Percentiles rank a stretch among this genome's conserved stretches.
Evolutionary conservation across 805 yeast species (phyloP).

Genomic region (Starmerella asiatica): DNA sequence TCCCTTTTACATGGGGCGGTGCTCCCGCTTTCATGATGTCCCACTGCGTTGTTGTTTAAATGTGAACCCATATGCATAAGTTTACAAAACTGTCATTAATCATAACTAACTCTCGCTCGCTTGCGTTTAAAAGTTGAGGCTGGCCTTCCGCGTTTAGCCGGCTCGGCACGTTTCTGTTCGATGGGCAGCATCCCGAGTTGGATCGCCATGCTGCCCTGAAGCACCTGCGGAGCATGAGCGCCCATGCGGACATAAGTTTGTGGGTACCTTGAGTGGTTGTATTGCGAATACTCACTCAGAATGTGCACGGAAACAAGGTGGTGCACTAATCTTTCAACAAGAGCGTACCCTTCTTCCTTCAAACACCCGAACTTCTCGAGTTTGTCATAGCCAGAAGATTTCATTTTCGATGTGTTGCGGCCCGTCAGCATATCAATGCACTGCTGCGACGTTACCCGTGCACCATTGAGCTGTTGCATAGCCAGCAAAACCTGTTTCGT

Average conservation of each 20-base stretch:
- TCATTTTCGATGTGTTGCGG: slow-evolving; percentile 49
- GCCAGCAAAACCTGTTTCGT: slow-evolving; percentile 48
- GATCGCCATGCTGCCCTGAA: slow-evolving; percentile 27
- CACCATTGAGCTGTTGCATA: slow-evolving; percentile 40
- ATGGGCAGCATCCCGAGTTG: slow-evolving; percentile 16
- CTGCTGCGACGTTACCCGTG: slow-evolving; percentile 58
- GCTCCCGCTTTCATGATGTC: too few species aligned
- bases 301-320: slow-evolving; percentile 54
- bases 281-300: slow-evolving; percentile 55
- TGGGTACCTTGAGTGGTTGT: slow-evolving; percentile 69
- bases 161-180: too few species aligned
- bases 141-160: too few species aligned
- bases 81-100: too few species aligned
- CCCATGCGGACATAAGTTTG: slow-evolving; percentile 61
- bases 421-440: slow-evolving; percentile 59
- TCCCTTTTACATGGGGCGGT: too few species aligned
- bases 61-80: too few species aligned
- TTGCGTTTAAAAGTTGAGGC: too few species aligned
- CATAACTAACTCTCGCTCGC: too few species aligned
- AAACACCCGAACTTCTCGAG: slow-evolving; percentile 62
- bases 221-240: slow-evolving; percentile 36
- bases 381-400: slow-evolving; percentile 49
- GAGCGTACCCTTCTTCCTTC: slow-evolving; percentile 35
- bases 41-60: too few species aligned
- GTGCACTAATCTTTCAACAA: slow-evolving; percentile 61